Percentiles rank a stretch among this genome's conserved stretches.
Conservation (phyloP, 306 rosid species). For the Prunus mira region DNA sequence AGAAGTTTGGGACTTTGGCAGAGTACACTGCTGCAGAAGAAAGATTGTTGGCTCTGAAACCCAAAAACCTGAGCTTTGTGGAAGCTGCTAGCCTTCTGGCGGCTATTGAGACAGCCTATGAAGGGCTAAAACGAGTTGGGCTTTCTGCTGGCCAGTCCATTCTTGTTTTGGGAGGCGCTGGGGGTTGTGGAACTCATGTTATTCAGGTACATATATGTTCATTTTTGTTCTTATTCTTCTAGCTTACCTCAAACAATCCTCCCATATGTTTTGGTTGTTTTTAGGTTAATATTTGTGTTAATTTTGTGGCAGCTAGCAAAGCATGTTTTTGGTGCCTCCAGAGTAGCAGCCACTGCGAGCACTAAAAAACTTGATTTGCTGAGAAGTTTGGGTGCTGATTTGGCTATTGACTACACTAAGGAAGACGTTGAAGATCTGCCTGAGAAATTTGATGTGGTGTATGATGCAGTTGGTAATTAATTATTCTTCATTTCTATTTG, state of each 20-base stretch:
- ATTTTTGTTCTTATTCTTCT: too few species aligned
- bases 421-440: slow-evolving; percentile 45
- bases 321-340: slow-evolving; percentile 63
- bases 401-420: slow-evolving; percentile 58
- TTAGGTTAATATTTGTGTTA: too few species aligned
- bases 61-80: slow-evolving; percentile 52
- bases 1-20: slow-evolving; percentile 52
- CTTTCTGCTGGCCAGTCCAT: slow-evolving; percentile 54
- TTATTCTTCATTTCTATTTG: background rate
- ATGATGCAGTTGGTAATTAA: slow-evolving; percentile 54
- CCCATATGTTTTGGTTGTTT: too few species aligned
- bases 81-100: slow-evolving; percentile 81
- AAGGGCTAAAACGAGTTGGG: slow-evolving; percentile 45
- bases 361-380: slow-evolving; percentile 45
- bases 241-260: too few species aligned
- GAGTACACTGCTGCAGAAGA: slow-evolving; percentile 69
- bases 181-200: slow-evolving; percentile 49
- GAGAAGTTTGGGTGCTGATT: slow-evolving; percentile 57
- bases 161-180: slow-evolving; percentile 77
- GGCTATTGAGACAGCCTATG: slow-evolving; percentile 46
- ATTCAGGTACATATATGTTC: slow-evolving; percentile 45
- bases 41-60: slow-evolving; percentile 56
- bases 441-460: slow-evolving; percentile 70
- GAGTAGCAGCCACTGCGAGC: slow-evolving; percentile 64
- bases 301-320: slow-evolving; percentile 47